These are phyloP conservation scores for Candida neerlandica DNA, from an alignment of 1,139 yeast species.

Conservation along the genomic window DNA sequence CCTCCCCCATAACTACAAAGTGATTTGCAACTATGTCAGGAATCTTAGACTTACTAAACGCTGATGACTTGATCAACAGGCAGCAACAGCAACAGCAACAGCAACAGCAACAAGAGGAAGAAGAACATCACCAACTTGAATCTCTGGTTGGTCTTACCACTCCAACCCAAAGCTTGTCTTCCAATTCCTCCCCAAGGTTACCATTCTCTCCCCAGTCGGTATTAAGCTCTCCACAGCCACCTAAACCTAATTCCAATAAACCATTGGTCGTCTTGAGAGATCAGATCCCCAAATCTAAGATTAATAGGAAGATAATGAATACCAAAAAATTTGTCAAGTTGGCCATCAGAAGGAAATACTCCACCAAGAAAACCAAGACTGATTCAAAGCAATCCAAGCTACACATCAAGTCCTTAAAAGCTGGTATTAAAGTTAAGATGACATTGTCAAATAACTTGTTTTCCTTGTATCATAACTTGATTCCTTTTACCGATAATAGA, in stretches of 20 bases:
- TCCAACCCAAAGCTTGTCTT: conserved; percentile 1
- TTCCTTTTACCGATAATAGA: conserved; percentile 31
- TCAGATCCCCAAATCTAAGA: conserved; percentile 24
- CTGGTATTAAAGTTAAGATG: conserved; percentile 52
- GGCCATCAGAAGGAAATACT: conserved; percentile 42
- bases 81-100: conserved; percentile 5
- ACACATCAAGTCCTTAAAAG: conserved; percentile 55
- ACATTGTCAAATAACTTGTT: conserved; percentile 48
- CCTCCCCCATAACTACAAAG: not conserved
- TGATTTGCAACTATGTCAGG: conserved; percentile 9
- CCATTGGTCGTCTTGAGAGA: conserved; percentile 13
- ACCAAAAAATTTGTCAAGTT: conserved; percentile 35
- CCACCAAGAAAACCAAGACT: conserved; percentile 19
- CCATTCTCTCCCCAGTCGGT: not conserved
- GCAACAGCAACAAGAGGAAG: not conserved
- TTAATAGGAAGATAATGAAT: conserved; percentile 26
- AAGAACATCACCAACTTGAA: not conserved
- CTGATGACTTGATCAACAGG: conserved; percentile 6
- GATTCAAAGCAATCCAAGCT: conserved; percentile 29
- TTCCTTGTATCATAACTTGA: conserved; percentile 45
- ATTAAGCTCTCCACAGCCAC: not conserved
- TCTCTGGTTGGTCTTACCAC: conserved; percentile 1
- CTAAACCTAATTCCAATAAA: conserved; percentile 2
- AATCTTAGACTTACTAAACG: conserved; percentile 11
- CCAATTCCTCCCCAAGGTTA: conserved; percentile 2